These are phyloP conservation scores for Aspergillus leporis DNA, from an alignment of 495 filamentous ascomycete genomes.

Conservation along the genomic window DNA sequence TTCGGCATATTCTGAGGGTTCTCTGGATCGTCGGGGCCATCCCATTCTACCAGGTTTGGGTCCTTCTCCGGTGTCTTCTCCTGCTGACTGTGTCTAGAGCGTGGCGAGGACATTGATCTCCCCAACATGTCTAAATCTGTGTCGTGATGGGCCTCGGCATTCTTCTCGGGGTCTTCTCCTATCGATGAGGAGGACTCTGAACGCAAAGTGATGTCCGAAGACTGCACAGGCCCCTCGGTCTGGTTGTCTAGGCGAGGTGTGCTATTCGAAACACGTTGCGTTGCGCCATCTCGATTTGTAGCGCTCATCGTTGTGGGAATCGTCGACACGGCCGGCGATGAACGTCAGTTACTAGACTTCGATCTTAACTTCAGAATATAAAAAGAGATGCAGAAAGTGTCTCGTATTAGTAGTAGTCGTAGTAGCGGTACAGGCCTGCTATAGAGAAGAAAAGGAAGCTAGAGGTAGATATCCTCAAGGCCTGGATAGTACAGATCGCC, in stretches of 20 bases:
- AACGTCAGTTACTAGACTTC: not conserved
- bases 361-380: not conserved
- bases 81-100: conserved; percentile 16
- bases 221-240: conserved; percentile 5
- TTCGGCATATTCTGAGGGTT: conserved; percentile 70
- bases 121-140: not conserved
- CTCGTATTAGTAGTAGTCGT: not conserved
- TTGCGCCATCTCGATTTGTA: conserved; percentile 1
- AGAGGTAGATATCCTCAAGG: not conserved
- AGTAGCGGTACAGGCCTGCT: not conserved
- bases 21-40: conserved; percentile 59
- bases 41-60: conserved; percentile 45
- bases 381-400: not conserved
- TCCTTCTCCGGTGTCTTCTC: conserved; percentile 30
- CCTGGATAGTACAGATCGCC: not conserved
- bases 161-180: conserved; percentile 9
- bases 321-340: not conserved
- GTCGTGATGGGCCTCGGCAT: not conserved
- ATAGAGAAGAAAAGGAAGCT: not conserved
- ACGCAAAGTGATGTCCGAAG: conserved; percentile 17
- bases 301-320: conserved; percentile 2
- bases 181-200: conserved; percentile 14
- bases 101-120: not conserved
- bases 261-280: not conserved
- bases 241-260: not conserved